Percentiles rank a stretch among this genome's conserved stretches.
Conservation (phyloP, 2,329 filamentous ascomycete species). For the Ophiostoma montium region DNA sequence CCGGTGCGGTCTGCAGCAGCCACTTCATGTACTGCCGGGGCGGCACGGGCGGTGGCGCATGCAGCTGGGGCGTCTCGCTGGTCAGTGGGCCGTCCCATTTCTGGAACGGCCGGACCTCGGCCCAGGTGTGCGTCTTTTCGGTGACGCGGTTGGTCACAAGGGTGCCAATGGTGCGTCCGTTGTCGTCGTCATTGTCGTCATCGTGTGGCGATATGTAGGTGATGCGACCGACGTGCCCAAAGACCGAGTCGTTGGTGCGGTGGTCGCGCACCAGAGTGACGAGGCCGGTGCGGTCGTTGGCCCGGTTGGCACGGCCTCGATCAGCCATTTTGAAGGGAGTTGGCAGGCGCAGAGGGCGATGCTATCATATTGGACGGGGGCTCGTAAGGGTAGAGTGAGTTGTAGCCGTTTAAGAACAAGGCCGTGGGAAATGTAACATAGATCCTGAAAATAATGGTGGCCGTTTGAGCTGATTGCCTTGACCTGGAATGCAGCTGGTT, state of each 20-base stretch:
- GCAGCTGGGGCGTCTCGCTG: background rate
- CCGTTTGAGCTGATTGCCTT: too few species aligned
- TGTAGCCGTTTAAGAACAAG: too few species aligned
- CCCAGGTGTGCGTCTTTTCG: conserved; percentile 12
- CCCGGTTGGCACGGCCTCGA: background rate
- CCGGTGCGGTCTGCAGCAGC: conserved; percentile 37
- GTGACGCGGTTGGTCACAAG: conserved; percentile 8
- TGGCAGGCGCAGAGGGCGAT: background rate
- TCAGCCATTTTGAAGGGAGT: conserved; percentile 17
- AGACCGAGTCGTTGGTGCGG: conserved; percentile 31
- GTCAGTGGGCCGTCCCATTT: conserved; percentile 17
- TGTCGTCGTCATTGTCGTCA: conserved; percentile 13
- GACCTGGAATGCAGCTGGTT: background rate
- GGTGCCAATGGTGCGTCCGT: background rate
- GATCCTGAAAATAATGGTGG: background rate
- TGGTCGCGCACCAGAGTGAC: conserved; percentile 18
- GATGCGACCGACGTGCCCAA: conserved; percentile 37
- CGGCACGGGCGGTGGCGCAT: background rate
- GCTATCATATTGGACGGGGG: too few species aligned
- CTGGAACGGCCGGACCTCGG: conserved; percentile 16
- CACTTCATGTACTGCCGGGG: conserved; percentile 28
- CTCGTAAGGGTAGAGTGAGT: too few species aligned
- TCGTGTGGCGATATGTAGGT: conserved; percentile 25
- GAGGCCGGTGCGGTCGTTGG: background rate
- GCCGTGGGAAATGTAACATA: too few species aligned